Conservation (phyloP, 208 protist species). For the Acanthamoeba royreba region DNA sequence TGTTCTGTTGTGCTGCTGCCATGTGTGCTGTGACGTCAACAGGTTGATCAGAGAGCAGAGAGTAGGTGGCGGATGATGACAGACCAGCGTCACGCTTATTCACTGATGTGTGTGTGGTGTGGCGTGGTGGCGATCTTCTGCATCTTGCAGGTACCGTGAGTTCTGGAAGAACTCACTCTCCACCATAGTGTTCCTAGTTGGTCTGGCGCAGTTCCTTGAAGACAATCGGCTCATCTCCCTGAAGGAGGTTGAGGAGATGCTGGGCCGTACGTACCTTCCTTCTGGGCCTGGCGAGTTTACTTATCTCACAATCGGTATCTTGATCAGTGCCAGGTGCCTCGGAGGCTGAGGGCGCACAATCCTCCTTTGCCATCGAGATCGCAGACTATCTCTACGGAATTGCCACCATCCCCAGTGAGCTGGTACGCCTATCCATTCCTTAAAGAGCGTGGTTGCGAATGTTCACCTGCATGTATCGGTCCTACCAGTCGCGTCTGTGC, state of each 20-base stretch:
- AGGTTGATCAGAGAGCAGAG: too few relatives aligned
- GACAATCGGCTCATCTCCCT: slow-evolving; percentile 16
- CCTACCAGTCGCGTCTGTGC: slow-evolving; percentile 15
- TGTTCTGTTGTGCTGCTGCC: too few relatives aligned
- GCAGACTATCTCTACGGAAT: slow-evolving; percentile 36
- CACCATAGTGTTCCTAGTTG: background rate
- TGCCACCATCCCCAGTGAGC: background rate
- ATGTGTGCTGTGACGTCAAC: too few relatives aligned
- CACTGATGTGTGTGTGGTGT: background rate
- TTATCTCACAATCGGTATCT: background rate
- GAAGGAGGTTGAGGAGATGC: slow-evolving; percentile 13
- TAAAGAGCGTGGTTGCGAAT: background rate
- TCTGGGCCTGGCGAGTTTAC: background rate
- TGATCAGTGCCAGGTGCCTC: background rate
- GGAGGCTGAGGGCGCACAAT: background rate
- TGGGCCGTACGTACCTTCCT: background rate
- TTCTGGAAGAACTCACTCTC: slow-evolving; percentile 18
- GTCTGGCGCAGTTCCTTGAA: background rate
- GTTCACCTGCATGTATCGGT: background rate
- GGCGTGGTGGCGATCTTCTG: background rate
- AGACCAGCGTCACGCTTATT: background rate
- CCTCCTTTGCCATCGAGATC: slow-evolving; percentile 11
- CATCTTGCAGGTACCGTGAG: slow-evolving; percentile 19
- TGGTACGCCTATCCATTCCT: background rate
- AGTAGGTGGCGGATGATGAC: background rate